phyloP scores from a whole-genome alignment of 2,329 filamentous ascomycete genomes.

The Venturia nashicola region DNA sequence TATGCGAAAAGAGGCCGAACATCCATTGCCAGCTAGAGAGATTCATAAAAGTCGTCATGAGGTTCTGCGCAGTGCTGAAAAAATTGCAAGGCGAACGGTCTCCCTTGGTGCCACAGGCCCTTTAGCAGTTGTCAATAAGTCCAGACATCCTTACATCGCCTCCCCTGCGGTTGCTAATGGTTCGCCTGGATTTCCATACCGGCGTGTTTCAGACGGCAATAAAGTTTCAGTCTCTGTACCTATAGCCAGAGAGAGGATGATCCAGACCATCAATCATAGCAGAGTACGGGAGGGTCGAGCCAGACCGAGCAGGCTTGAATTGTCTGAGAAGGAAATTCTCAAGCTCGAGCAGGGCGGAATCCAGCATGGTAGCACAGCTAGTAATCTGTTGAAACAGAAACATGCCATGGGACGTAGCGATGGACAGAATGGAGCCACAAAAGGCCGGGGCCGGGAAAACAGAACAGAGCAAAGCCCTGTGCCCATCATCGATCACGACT shows the following conservation, averaged over 20 bases:
- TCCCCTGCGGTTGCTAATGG: background rate
- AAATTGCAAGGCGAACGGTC: background rate
- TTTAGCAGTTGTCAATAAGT: background rate
- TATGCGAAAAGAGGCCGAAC: background rate
- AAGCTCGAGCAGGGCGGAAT: background rate
- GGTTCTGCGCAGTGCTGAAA: background rate
- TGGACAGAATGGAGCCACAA: background rate
- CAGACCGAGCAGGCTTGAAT: background rate
- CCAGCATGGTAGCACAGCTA: background rate
- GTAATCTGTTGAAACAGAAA: background rate
- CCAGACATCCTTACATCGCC: background rate
- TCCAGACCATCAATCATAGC: background rate
- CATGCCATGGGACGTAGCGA: background rate
- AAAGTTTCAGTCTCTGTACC: background rate
- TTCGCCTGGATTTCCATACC: constrained; percentile 1
- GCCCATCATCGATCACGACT: background rate
- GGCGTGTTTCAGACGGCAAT: background rate
- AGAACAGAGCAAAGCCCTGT: background rate
- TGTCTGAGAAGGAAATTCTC: background rate
- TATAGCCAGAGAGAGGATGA: background rate
- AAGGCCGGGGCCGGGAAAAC: background rate
- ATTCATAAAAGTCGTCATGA: background rate
- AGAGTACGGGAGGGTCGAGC: background rate
- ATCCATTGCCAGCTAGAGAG: background rate
- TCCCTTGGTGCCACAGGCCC: background rate